Percentiles rank a stretch among this genome's conserved stretches.
phyloP scores from a whole-genome alignment of 2,329 filamentous ascomycete species.

The Neopestalotiopsis rosae region DNA sequence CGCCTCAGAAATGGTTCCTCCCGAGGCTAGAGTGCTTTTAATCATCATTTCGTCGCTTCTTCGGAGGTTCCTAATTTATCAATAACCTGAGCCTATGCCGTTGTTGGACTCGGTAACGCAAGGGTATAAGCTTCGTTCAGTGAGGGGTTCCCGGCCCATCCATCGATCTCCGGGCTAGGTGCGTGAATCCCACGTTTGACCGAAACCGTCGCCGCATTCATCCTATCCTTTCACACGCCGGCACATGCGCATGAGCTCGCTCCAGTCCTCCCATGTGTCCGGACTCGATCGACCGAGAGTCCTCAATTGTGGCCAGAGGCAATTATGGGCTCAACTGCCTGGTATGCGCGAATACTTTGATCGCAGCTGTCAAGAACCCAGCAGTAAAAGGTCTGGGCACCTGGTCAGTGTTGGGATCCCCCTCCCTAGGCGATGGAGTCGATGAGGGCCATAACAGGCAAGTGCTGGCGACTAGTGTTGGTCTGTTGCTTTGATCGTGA shows the following conservation, averaged over 20 bases:
- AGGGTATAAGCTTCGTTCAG: neutral
- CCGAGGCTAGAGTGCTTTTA: neutral
- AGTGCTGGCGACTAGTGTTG: constrained; percentile 16
- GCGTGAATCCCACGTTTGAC: neutral
- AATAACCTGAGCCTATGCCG: constrained; percentile 3
- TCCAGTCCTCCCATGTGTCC: neutral
- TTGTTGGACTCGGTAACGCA: neutral
- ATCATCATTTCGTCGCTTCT: constrained; percentile 14
- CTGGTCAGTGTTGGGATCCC: constrained; percentile 1
- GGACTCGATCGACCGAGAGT: neutral
- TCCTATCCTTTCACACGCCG: neutral
- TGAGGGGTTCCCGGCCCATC: neutral
- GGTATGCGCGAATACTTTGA: neutral
- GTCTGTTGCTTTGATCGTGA: neutral
- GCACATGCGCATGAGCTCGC: too few species aligned
- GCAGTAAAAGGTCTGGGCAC: neutral
- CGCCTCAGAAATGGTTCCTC: neutral
- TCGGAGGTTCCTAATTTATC: constrained; percentile 5
- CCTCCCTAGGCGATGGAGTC: neutral
- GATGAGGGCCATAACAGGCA: constrained; percentile 8
- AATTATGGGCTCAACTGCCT: neutral
- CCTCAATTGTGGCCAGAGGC: too few species aligned
- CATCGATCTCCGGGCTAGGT: neutral
- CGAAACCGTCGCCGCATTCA: neutral
- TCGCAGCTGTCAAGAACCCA: neutral